A percentile compares a stretch with the other conserved stretches of the same genome.
These are phyloP conservation scores for Pseudozyma hubeiensis DNA, from an alignment of 1,284 basidiomycete genomes.

Conservation along the genomic window DNA sequence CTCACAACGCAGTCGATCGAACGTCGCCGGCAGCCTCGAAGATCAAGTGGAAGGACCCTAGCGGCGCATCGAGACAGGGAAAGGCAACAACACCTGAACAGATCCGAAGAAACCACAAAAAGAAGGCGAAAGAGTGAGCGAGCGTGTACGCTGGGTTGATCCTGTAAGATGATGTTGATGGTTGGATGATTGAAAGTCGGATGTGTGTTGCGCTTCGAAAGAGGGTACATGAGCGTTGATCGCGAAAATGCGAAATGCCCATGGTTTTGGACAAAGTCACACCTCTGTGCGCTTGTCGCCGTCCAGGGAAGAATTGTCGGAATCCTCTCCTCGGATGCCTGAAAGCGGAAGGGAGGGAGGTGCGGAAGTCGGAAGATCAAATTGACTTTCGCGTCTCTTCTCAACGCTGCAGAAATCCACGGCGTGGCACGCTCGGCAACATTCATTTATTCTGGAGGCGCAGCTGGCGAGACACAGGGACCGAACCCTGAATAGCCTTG, in stretches of 20 bases:
- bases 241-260: no score
- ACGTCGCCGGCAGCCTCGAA: no score
- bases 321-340: no score
- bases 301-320: no score
- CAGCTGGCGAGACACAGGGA: not conserved
- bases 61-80: no score
- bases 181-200: not conserved
- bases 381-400: slow-evolving; percentile 5
- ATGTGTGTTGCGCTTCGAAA: no score
- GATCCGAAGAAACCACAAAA: not conserved
- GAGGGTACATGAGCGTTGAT: no score
- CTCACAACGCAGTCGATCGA: not conserved
- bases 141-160: not conserved
- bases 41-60: no score
- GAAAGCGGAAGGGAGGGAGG: no score
- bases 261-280: no score
- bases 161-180: not conserved
- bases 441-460: not conserved
- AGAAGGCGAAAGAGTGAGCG: not conserved
- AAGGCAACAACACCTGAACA: not conserved
- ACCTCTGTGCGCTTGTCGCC: no score
- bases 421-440: no score
- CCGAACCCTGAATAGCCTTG: slow-evolving; percentile 9
- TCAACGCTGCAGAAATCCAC: not conserved
- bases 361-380: slow-evolving; percentile 6